Base-by-base conservation (phyloP, 441 rosid genomes). In the Metrosideros polymorpha region DNA sequence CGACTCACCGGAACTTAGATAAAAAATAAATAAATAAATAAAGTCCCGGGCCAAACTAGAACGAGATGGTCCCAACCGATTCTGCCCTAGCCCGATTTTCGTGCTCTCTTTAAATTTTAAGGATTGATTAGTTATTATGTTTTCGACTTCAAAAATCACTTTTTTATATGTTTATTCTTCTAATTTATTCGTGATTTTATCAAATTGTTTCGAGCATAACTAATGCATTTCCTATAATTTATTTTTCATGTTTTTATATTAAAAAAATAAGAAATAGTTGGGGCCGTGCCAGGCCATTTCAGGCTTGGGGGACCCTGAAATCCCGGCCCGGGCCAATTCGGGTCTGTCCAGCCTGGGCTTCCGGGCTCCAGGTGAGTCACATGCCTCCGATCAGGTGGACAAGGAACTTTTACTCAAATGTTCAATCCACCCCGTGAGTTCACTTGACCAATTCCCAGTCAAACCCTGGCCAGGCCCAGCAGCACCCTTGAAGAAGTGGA, bases 81-180 rank as follows among this genome's bases (percentile, higher is more conserved):
- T 35, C n/a, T 0, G 15, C n/a, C 43, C 45, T 19, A 9, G 14
- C 47, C 15, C 25, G 7, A 66, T 39, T 35, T 66, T 10, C 7
- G 5, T 66, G 6, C 79, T 35, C 22, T 22, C 47, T 22, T 9
- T 66, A 19, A 32, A 32, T 19, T 32, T 10, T 4, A 66, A 32
- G 43, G 35, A 66, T 35, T 4, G 3, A 63, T 32, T 9, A 18
- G 76, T 8, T 4, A 32, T 32, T 4, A 30, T 18, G 12, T 63
- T 39, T 32, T 4, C 4, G 0, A 1, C 12, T 8, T 0, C 7
- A 1, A 35, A 5, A 22, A 10, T 71, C 47, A 5, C 7, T 19
- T 39, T 66, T 35, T 66, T 9, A 35, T 9, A 6, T 19, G 27
- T 66, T 35, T 35, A 66, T 66, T 22, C 25, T 35, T 6, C 47